These are phyloP conservation scores for Vitis hybrid DNA, from an alignment of 177 flowering plant genomes.

Conservation along the genomic window DNA sequence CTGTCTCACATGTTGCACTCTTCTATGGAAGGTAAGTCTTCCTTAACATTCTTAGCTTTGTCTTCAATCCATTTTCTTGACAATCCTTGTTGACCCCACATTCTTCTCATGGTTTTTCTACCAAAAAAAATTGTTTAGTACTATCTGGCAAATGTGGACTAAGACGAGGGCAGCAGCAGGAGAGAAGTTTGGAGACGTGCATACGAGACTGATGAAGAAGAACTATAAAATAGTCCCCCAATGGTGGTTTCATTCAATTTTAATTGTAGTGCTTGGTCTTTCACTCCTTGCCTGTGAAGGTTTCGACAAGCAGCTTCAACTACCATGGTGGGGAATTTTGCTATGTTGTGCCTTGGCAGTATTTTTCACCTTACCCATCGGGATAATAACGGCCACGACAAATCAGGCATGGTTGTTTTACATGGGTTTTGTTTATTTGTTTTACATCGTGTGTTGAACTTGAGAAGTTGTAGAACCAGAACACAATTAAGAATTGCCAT, in stretches of 20 bases:
- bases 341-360: constrained; percentile 38
- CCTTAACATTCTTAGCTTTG: background rate
- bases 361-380: constrained; percentile 49
- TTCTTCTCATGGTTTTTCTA: background rate
- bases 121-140: no score
- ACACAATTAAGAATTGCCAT: background rate
- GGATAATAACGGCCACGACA: constrained; percentile 45
- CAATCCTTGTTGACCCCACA: no score
- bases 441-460: no score
- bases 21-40: constrained; percentile 64
- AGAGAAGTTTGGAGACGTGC: constrained; percentile 32
- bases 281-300: constrained; percentile 30
- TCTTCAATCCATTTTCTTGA: background rate
- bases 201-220: constrained; percentile 42
- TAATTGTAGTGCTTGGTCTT: constrained; percentile 24
- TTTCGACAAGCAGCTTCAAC: constrained; percentile 34
- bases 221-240: constrained; percentile 39
- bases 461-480: no score
- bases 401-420: constrained; percentile 31
- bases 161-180: constrained; percentile 19
- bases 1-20: constrained; percentile 65
- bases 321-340: constrained; percentile 56
- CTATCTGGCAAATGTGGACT: constrained; percentile 22
- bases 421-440: no score
- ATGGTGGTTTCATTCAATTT: constrained; percentile 50